Base-by-base conservation (phyloP, 371 early-diverging fungal species). In the Apophysomyces sp. region DNA sequence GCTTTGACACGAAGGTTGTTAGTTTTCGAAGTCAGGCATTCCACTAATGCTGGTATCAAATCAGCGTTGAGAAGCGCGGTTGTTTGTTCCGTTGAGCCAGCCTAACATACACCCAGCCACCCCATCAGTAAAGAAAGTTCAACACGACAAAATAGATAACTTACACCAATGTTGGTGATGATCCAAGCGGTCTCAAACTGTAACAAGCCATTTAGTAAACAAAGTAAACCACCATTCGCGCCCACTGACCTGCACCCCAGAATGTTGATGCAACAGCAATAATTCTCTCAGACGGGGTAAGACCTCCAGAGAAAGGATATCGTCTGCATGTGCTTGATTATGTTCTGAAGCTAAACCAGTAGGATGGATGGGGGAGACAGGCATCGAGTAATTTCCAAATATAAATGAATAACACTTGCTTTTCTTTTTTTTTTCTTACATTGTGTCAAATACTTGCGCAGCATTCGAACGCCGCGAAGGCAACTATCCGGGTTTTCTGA, bases 171-270 rank as follows among this genome's bases (percentile, higher is more conserved):
- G 56, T 86, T 86, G 21, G 86, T 86, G 15, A 84, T 67, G 37
- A 86, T 83, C 86, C 86, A 86, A 2, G 84, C 80, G 26, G 76
- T 77, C 62, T 86, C 86, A 66, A 84, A 86, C 84, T 85, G 72
- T 41, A 4, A 63, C 29, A 41, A 28, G 2, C 18, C 34, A 15
- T 24, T 29, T 11, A 0, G 11, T 21, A 44, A 8, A 9, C 16
- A 44, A 16, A 44, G 8, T 15, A 2, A 41, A 15, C 16, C n/a
- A 16, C 7, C 13, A 41, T 44, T 7, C 8, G 49, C 9, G 4
- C 29, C 11, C 12, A 49, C 24, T 54, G 66, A 78, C 79, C 66
- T 77, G 77, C 31, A 77, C 52, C 15, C 57, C 40, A 15, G 64
- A 55, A 8, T 52, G 67, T 15, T 34, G 32, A 61, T 69, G 26